Base-by-base conservation (phyloP, 768 basidiomycete species). In the Amanita fuliginea region DNA sequence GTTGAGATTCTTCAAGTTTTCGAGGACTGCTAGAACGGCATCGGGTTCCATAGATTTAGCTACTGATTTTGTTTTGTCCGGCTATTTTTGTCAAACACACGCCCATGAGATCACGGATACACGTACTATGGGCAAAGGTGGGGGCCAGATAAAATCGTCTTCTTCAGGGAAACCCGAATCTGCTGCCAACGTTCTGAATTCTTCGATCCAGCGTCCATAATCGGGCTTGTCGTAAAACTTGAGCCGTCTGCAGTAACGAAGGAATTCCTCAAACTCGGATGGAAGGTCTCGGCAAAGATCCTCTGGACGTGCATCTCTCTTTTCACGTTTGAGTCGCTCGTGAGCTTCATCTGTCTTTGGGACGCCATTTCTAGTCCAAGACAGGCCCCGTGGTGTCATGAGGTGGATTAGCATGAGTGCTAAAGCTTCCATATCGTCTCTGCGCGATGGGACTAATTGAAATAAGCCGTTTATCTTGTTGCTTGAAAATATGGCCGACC, bases 361-460 rank as follows among this genome's bases (percentile, higher is more conserved):
- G 11, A 88, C 75, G n/a, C 86, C 86, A 53, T 83, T 83, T 19
- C 86, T 75, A 35, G 84, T 88, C 86, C 86, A 89, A 14, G 76
- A 65, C 19, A 89, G 74, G 7, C 86, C 86, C 13, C 78, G 75
- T 2, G 86, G 85, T 5, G 81, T 89, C 39, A 89, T 70, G 21
- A 89, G 71, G 59, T 89, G 86, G 48, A 89, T 84, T 47, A 89
- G 69, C 84, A 89, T 84, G 41, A 89, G 68, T 2, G 83, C 83
- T 16, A 76, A 69, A 0, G 86, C 85, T 62, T 89, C 86, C 42
- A 89, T 71, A 58, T 89, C 86, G 58, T 89, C 86, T 51, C 86
- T 72, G 42, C 86, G 76, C 50, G 85, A 83, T 16, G 86, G 85
- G 36, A 87, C 86, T 88, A 46, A 51, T 46, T 50, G 58, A 48